A percentile compares a stretch with the other conserved stretches of the same genome.
Evolutionary conservation across 768 basidiomycete genomes (phyloP).

Genomic region (Boletus subparvulus): DNA sequence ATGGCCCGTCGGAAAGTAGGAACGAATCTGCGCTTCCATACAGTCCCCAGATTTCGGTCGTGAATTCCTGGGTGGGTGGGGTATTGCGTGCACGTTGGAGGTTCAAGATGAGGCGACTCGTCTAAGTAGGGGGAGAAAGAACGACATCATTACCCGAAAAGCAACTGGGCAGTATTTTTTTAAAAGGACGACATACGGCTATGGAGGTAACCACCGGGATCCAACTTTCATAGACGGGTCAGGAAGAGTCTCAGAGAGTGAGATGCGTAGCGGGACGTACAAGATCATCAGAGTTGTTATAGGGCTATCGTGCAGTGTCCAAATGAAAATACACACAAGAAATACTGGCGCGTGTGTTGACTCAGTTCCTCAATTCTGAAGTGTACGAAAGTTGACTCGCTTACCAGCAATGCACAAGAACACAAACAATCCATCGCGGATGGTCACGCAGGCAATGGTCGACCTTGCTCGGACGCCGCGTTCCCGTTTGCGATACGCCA

Average conservation of each 20-base stretch:
- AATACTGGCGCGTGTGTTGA: constrained; percentile 8
- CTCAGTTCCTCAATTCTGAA: neutral
- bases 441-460: constrained; percentile 18
- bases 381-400: neutral
- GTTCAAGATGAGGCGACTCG: constrained; percentile 20
- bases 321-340: constrained; percentile 3
- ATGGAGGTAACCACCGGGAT: constrained; percentile 19
- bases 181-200: constrained; percentile 11
- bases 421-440: constrained; percentile 22
- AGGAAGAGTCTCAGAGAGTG: neutral
- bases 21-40: constrained; percentile 16
- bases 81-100: neutral
- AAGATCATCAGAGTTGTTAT: constrained; percentile 9
- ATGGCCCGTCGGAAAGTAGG: constrained; percentile 1
- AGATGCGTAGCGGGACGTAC: constrained; percentile 1
- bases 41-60: constrained; percentile 19
- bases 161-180: no score
- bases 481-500: constrained; percentile 17
- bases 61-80: neutral
- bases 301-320: neutral
- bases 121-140: neutral
- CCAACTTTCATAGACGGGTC: constrained; percentile 11
- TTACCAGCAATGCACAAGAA: constrained; percentile 19
- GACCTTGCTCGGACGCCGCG: neutral
- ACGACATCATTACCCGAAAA: neutral